phyloP scores from a whole-genome alignment of 108 stramenopile genomes.

The Nannochloropsis gaditana region DNA sequence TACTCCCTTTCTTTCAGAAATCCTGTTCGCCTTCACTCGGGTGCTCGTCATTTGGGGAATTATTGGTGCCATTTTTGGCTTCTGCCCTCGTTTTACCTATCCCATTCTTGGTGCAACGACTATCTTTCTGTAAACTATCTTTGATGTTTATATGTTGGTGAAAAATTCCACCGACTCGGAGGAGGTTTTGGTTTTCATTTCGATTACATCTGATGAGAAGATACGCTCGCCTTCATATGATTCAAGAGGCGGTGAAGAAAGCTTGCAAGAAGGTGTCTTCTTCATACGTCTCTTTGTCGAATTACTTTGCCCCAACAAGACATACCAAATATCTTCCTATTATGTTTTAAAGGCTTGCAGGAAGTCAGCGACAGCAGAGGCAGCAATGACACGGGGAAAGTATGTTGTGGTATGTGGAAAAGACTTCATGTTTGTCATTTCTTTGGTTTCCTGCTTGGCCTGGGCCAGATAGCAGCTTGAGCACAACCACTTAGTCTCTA shows the following conservation, averaged over 20 bases:
- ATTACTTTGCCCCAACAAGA: slow-evolving; percentile 76
- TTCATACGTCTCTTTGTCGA: slow-evolving; percentile 55
- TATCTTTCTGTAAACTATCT: slow-evolving; percentile 64
- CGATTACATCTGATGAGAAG: background rate
- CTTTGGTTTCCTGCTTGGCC: too few relatives aligned
- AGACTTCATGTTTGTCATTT: too few relatives aligned
- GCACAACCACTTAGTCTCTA: too few relatives aligned
- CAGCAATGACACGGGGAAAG: background rate
- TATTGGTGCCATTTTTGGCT: background rate
- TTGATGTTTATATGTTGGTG: slow-evolving; percentile 64
- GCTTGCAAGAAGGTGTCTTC: too few relatives aligned
- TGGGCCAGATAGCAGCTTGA: too few relatives aligned
- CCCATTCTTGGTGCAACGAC: slow-evolving; percentile 59
- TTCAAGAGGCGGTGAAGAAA: too few relatives aligned
- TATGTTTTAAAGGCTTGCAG: slow-evolving; percentile 61
- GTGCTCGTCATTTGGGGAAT: slow-evolving; percentile 27
- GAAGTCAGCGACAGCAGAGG: slow-evolving; percentile 8
- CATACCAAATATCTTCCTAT: slow-evolving; percentile 83
- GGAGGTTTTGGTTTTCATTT: background rate
- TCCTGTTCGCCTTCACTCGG: slow-evolving; percentile 49
- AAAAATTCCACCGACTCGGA: slow-evolving; percentile 31
- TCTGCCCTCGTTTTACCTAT: slow-evolving; percentile 25
- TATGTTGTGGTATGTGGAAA: too few relatives aligned
- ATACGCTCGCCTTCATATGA: background rate
- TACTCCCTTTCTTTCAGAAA: slow-evolving; percentile 60